phyloP scores from a whole-genome alignment of 2,329 filamentous ascomycete species.

The Ophiosphaerella korrae region DNA sequence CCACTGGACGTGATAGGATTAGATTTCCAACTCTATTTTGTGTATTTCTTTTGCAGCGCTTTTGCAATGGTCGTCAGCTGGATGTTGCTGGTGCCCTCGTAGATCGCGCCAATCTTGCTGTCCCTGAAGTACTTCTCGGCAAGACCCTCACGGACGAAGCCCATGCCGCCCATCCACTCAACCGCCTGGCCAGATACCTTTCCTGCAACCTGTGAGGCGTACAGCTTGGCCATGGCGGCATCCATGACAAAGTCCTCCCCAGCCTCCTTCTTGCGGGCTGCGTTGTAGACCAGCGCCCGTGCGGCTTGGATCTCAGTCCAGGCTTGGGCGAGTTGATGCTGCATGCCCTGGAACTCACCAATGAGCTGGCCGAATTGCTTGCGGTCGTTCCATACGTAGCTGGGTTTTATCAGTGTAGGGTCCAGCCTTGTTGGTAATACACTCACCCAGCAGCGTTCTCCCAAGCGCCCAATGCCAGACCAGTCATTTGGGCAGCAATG shows the following conservation, averaged over 20 bases:
- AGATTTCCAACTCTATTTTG: slow-evolving; percentile 48
- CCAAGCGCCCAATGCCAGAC: slow-evolving; percentile 89
- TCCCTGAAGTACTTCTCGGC: slow-evolving; percentile 98
- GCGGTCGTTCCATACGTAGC: slow-evolving; percentile 97
- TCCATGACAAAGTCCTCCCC: slow-evolving; percentile 94
- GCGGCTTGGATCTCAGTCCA: slow-evolving; percentile 94
- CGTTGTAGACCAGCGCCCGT: slow-evolving; percentile 91
- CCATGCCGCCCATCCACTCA: slow-evolving; percentile 99
- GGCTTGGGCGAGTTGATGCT: slow-evolving; percentile 95
- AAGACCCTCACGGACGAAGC: slow-evolving; percentile 92
- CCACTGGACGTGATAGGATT: not conserved
- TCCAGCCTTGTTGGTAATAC: not conserved
- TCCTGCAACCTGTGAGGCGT: slow-evolving; percentile 88
- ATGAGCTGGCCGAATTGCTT: slow-evolving; percentile 94
- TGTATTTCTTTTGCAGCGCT: slow-evolving; percentile 72
- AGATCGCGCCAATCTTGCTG: slow-evolving; percentile 98
- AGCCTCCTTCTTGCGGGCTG: slow-evolving; percentile 95
- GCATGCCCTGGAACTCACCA: slow-evolving; percentile 98
- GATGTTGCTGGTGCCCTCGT: slow-evolving; percentile 86
- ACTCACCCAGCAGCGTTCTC: slow-evolving; percentile 84
- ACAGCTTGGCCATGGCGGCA: slow-evolving; percentile 98
- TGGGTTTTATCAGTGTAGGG: slow-evolving; percentile 35
- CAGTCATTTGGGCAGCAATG: slow-evolving; percentile 98
- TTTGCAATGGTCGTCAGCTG: slow-evolving; percentile 74
- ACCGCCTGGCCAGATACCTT: slow-evolving; percentile 83